Evolutionary conservation across 768 basidiomycete genomes (phyloP).

Genomic region (Phanerochaete carnosa): DNA sequence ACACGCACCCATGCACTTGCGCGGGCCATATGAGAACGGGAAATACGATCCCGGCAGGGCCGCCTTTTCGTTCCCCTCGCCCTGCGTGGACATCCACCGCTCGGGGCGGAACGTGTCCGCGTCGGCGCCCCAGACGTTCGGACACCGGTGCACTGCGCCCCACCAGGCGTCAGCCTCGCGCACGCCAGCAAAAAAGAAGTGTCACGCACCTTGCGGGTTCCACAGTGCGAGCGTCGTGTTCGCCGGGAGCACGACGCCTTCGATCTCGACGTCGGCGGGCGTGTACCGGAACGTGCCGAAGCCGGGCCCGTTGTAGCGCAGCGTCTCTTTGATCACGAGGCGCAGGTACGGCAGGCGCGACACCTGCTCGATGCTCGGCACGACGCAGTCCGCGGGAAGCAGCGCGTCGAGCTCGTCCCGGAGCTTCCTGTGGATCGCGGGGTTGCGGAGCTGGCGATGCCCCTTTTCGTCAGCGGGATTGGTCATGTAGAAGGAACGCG

Average conservation of each 20-base stretch:
- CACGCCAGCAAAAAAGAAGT: neutral
- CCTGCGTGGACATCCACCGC: neutral
- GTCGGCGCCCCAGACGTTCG: neutral
- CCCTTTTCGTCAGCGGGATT: neutral
- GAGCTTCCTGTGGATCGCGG: neutral
- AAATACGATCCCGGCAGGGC: neutral
- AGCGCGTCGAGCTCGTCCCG: neutral
- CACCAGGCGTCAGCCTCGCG: neutral
- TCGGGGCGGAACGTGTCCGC: neutral
- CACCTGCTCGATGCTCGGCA: neutral
- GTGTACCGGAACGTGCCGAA: constrained; percentile 5
- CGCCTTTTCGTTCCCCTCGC: neutral
- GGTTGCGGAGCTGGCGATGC: neutral
- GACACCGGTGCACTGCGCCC: neutral
- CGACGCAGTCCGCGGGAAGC: neutral
- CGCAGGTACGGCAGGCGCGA: neutral
- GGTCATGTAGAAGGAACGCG: no score
- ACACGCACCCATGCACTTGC: neutral
- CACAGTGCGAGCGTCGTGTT: constrained; percentile 5
- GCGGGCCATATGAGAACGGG: neutral
- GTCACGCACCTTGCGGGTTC: constrained; percentile 1
- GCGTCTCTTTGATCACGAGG: constrained; percentile 2
- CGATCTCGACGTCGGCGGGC: neutral
- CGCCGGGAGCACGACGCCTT: neutral
- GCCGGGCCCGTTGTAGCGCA: constrained; percentile 3